A percentile compares a stretch with the other conserved stretches of the same genome.
phyloP scores from a whole-genome alignment of 163 green algal species.

The Dunaliella salina region DNA sequence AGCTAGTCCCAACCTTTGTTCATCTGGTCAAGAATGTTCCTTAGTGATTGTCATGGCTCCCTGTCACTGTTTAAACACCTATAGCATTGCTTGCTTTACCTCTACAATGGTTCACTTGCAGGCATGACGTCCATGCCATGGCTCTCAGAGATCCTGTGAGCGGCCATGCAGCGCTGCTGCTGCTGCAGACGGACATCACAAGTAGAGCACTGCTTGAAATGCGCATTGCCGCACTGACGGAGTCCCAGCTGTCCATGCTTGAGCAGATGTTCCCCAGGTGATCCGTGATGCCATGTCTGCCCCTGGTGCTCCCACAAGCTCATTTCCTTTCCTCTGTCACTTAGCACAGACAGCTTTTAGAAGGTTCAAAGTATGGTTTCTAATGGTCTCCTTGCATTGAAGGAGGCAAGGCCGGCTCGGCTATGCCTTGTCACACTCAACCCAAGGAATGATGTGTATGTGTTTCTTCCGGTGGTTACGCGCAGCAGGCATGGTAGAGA shows the following conservation, averaged over 20 bases:
- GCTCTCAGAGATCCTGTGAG: slow-evolving; percentile 7
- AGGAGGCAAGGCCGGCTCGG: no score
- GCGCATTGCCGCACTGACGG: slow-evolving; percentile 19
- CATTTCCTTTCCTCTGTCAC: no score
- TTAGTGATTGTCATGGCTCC: not conserved
- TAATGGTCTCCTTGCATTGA: no score
- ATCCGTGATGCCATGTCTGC: no score
- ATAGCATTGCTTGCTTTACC: not conserved
- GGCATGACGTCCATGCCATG: slow-evolving; percentile 11
- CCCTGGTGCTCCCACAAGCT: no score
- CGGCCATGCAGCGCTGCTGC: not conserved
- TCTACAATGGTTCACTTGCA: not conserved
- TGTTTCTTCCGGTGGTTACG: no score
- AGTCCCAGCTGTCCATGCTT: slow-evolving; percentile 14
- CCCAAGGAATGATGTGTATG: no score
- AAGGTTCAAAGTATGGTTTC: no score
- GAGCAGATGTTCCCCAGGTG: slow-evolving; percentile 13
- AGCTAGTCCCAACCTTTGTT: not conserved
- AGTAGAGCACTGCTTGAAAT: slow-evolving; percentile 7
- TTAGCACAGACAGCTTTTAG: no score
- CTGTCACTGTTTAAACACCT: not conserved
- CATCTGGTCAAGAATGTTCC: not conserved
- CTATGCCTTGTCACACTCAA: no score
- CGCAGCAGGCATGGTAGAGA: no score
- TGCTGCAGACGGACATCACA: slow-evolving; percentile 24